phyloP scores from a whole-genome alignment of 2,329 filamentous ascomycete genomes.

The Hypoxylon sp. region DNA sequence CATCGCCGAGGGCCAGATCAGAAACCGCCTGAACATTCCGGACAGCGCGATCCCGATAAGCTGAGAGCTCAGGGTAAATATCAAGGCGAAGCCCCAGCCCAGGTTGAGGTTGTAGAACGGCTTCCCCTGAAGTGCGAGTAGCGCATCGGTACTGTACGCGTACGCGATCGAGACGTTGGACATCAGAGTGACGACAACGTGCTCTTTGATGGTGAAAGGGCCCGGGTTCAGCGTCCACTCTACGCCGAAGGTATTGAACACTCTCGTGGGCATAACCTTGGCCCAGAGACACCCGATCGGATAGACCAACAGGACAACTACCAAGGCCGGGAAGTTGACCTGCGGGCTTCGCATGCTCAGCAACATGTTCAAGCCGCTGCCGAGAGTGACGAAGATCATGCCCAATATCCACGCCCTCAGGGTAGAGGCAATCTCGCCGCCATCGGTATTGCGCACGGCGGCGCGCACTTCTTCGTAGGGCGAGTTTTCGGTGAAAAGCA shows the following conservation, averaged over 20 bases:
- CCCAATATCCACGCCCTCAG: conserved; percentile 56
- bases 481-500: conserved; percentile 48
- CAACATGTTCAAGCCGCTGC: conserved; percentile 51
- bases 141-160: conserved; percentile 51
- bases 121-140: conserved; percentile 51
- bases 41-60: conserved; percentile 62
- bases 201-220: conserved; percentile 57
- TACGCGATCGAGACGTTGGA: conserved; percentile 51
- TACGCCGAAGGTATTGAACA: conserved; percentile 53
- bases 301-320: conserved; percentile 53
- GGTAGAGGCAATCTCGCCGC: conserved; percentile 53
- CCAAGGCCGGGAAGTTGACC: conserved; percentile 50
- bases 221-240: conserved; percentile 54
- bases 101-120: conserved; percentile 53
- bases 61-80: conserved; percentile 59
- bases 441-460: conserved; percentile 55
- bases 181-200: conserved; percentile 55
- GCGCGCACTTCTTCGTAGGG: conserved; percentile 52
- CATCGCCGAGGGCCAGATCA: conserved; percentile 59
- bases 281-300: conserved; percentile 55
- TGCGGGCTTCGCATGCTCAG: conserved; percentile 47
- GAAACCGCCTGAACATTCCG: conserved; percentile 57
- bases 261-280: conserved; percentile 50
- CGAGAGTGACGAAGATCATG: conserved; percentile 53
- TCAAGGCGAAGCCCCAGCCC: conserved; percentile 57